These are phyloP conservation scores for Xylaria longipes DNA, from an alignment of 495 filamentous ascomycete genomes.

Conservation along the genomic window DNA sequence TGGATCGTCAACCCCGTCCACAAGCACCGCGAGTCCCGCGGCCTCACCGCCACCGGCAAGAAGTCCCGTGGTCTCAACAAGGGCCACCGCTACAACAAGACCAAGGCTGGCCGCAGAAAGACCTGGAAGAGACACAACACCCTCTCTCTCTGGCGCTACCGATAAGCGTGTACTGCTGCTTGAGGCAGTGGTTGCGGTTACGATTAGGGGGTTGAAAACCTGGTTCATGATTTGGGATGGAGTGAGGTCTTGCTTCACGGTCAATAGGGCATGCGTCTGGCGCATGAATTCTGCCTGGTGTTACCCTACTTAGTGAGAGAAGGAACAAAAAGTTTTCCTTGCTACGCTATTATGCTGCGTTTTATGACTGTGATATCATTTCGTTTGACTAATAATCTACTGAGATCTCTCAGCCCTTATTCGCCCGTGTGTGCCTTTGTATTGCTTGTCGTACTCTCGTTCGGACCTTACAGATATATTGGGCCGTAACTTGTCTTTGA, in stretches of 20 bases:
- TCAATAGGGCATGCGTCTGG: constrained; percentile 42
- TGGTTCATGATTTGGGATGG: constrained; percentile 38
- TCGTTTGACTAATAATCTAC: constrained; percentile 22
- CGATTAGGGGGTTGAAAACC: constrained; percentile 28
- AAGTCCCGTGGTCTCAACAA: constrained; percentile 98
- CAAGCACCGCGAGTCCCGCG: constrained; percentile 99
- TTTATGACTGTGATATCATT: constrained; percentile 33
- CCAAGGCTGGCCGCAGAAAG: constrained; percentile 90
- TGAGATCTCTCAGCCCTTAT: constrained; percentile 1
- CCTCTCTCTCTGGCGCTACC: constrained; percentile 89
- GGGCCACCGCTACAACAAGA: constrained; percentile 99
- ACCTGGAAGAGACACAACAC: constrained; percentile 99
- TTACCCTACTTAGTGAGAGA: constrained; percentile 42
- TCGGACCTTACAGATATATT: not conserved
- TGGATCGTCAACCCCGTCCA: constrained; percentile 99
- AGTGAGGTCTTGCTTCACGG: constrained; percentile 38
- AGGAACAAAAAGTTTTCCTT: constrained; percentile 40
- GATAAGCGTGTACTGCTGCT: constrained; percentile 49
- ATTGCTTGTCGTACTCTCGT: not conserved
- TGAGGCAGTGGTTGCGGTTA: constrained; percentile 19
- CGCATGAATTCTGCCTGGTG: constrained; percentile 44
- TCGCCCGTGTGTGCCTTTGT: not conserved
- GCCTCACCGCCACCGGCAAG: constrained; percentile 98
- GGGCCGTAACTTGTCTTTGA: not conserved
- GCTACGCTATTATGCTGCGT: constrained; percentile 25